Conservation (phyloP, 2,329 filamentous ascomycete species). For the Laburnicola sp. region DNA sequence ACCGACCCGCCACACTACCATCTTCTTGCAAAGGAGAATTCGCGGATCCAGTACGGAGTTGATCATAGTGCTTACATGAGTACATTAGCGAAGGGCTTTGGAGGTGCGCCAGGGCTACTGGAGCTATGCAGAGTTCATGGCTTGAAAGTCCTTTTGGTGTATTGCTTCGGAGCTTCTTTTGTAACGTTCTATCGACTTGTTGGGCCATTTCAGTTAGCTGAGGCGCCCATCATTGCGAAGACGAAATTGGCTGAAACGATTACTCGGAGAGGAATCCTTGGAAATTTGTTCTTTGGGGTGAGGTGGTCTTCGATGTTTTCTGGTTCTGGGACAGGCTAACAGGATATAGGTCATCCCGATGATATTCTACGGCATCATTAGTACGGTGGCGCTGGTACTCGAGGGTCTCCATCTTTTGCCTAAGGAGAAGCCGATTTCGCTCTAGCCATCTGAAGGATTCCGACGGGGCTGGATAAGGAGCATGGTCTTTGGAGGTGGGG, state of each 20-base stretch:
- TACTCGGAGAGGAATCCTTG: constrained; percentile 36
- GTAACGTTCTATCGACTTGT: constrained; percentile 48
- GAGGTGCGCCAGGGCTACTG: constrained; percentile 42
- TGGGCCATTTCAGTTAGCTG: constrained; percentile 46
- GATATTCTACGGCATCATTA: constrained; percentile 38
- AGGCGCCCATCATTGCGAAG: constrained; percentile 39
- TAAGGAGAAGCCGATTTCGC: constrained; percentile 22
- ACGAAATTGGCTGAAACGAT: constrained; percentile 48
- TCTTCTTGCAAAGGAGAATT: constrained; percentile 38
- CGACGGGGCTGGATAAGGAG: too few relatives aligned
- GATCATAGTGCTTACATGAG: constrained; percentile 52
- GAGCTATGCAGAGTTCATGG: constrained; percentile 39
- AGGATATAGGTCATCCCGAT: constrained; percentile 33
- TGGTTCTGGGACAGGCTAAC: constrained; percentile 1
- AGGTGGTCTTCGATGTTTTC: constrained; percentile 10
- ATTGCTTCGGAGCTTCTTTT: constrained; percentile 48
- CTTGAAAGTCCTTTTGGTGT: constrained; percentile 45
- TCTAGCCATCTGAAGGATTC: too few relatives aligned
- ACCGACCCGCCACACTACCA: constrained; percentile 50
- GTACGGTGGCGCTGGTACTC: constrained; percentile 23
- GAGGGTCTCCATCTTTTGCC: constrained; percentile 29
- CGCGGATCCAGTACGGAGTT: constrained; percentile 49
- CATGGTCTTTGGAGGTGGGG: too few relatives aligned
- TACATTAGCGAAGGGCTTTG: constrained; percentile 50
- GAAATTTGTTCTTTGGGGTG: constrained; percentile 45